Evolutionary conservation across 257 asterid genomes (phyloP), one percentile per base, ranked within the genome.

Genomic region (Craterostigma plantagineum): DNA sequence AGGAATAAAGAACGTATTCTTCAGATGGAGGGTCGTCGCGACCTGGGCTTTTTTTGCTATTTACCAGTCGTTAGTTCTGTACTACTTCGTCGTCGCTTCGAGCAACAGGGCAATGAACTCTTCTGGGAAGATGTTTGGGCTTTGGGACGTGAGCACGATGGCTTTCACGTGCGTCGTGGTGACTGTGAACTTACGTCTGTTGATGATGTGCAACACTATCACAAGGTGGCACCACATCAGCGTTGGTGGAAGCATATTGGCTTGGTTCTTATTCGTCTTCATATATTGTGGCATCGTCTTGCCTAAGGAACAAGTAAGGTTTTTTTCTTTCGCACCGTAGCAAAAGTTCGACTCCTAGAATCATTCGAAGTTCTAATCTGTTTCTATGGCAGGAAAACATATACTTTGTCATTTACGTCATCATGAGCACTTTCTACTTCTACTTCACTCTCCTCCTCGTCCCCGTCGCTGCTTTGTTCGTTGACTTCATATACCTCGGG

Each of bases 141-240:
- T 90, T 34, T 90, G 99, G 99, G 99, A 90, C 58, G 78, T 84
- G 57, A 90, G 99, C 51, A 90, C 99, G 8, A 73, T 83, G 96
- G 94, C 92, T 42, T 90, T 80, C 70, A 84, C 96, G 23, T 71
- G 92, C 56, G 90, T 90, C 51, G 77, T 90, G 9, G 71, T 84
- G 45, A 90, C 99, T 42, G 96, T 90, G 71, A 90, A 90, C 64
- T 62, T 90, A 68, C 96, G 96, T 36, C 93, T 90, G 47, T 81
- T 90, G 36, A 77, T 84, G 94, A 84, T 84, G 94, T 83, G 90
- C 42, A 90, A 90, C 67, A 71, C 94, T 42, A 72, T 90, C 47
- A 90, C 96, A 45, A 71, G 87, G 60, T 90, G 99, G 99, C 99
- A 90, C 71, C 78, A 73, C 53, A 67, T 90, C 48, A 75, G 92